Conservation (phyloP, 257 asterid species). For the Rehmannia glutinosa region DNA sequence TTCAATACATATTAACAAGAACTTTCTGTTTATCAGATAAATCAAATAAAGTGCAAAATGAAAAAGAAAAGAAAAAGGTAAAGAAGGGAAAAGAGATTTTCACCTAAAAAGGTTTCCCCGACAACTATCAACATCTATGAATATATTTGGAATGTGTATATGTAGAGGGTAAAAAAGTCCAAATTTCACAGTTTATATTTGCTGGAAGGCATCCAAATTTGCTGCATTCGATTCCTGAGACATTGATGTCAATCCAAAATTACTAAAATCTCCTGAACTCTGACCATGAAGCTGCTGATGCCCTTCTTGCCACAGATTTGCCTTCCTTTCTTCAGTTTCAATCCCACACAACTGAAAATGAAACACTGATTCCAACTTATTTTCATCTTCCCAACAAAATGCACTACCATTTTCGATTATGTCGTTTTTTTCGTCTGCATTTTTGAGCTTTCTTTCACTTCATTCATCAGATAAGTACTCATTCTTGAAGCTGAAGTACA, state of each 20-base stretch:
- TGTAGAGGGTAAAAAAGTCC: background rate
- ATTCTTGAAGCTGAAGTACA: constrained; percentile 49
- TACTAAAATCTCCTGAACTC: constrained; percentile 40
- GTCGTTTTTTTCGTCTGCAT: background rate
- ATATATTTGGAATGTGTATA: constrained; percentile 7
- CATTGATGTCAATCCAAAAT: constrained; percentile 40
- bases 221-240: constrained; percentile 33
- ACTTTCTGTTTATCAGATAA: constrained; percentile 3
- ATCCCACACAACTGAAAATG: constrained; percentile 31
- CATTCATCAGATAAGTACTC: constrained; percentile 25
- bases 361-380: constrained; percentile 36
- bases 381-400: constrained; percentile 42
- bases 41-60: background rate
- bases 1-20: constrained; percentile 16
- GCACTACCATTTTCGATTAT: constrained; percentile 21
- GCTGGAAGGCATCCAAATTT: constrained; percentile 16
- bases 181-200: constrained; percentile 9
- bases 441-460: constrained; percentile 31
- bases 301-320: constrained; percentile 23
- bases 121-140: constrained; percentile 29
- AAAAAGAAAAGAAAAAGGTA: background rate
- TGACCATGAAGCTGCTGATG: constrained; percentile 21
- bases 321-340: constrained; percentile 24
- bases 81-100: constrained; percentile 5
- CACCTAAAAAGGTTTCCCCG: constrained; percentile 24